Percentiles rank a stretch among this genome's conserved stretches.
phyloP scores from a whole-genome alignment of 148 eudicot genomes.

The Linanthus parryae region DNA sequence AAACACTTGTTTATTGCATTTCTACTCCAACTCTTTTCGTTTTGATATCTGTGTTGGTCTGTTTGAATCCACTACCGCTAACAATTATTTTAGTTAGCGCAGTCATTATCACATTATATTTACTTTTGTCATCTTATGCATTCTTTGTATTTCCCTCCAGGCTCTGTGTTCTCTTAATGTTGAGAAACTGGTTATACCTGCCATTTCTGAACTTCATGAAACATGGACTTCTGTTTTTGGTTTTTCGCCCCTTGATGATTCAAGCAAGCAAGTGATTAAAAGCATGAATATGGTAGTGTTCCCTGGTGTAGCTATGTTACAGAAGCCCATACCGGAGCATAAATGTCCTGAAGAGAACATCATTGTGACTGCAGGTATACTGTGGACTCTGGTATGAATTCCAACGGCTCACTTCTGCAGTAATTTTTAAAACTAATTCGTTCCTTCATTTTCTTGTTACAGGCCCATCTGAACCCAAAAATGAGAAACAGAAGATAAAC shows the following conservation, averaged over 20 bases:
- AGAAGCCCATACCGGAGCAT: slow-evolving; percentile 37
- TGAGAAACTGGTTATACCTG: slow-evolving; percentile 85
- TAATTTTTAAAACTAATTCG: not conserved
- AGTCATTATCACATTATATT: too few species aligned
- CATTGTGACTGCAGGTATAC: slow-evolving; percentile 34
- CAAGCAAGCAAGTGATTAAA: slow-evolving; percentile 41
- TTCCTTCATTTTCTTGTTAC: slow-evolving; percentile 7
- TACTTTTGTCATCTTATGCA: too few species aligned
- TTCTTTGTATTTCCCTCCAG: slow-evolving; percentile 33
- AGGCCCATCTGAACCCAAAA: slow-evolving; percentile 12
- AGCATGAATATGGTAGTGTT: slow-evolving; percentile 53
- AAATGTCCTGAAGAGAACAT: slow-evolving; percentile 11
- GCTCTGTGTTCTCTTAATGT: slow-evolving; percentile 62
- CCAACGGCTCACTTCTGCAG: not conserved
- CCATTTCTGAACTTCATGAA: slow-evolving; percentile 57
- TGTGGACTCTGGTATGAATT: not conserved
- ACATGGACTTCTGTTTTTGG: slow-evolving; percentile 91
- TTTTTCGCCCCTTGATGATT: slow-evolving; percentile 61
- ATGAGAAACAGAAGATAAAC: slow-evolving; percentile 6
- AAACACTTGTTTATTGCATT: too few species aligned
- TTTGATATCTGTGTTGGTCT: too few species aligned
- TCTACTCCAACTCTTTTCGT: too few species aligned
- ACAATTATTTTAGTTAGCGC: too few species aligned
- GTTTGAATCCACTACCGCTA: too few species aligned
- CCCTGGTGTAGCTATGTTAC: slow-evolving; percentile 62